Evolutionary conservation across 805 yeast genomes (phyloP).

Genomic region (Metschnikowia corniflorae): DNA sequence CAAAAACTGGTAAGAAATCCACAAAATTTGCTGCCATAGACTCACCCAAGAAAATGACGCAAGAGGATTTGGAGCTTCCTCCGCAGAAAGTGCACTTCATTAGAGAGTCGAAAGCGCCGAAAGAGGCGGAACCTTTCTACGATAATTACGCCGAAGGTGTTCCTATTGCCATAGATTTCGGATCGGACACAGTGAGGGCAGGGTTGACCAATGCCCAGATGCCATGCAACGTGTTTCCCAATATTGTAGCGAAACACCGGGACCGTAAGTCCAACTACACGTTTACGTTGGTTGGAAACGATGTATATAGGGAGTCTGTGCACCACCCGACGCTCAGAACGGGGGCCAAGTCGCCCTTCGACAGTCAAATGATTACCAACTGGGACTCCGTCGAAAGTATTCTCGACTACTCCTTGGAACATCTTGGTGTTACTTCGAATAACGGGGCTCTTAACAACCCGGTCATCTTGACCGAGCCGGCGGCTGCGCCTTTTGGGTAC

Average conservation of each 20-base stretch:
- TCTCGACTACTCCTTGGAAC: constrained; percentile 79
- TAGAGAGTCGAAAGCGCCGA: constrained; percentile 38
- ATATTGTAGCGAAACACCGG: constrained; percentile 66
- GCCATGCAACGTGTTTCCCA: constrained; percentile 68
- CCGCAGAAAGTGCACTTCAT: constrained; percentile 43
- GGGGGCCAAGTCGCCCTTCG: constrained; percentile 76
- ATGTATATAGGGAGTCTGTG: constrained; percentile 57
- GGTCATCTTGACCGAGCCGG: constrained; percentile 71
- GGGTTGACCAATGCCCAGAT: constrained; percentile 48
- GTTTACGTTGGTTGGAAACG: constrained; percentile 79
- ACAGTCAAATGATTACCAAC: constrained; percentile 80
- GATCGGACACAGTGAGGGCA: constrained; percentile 56
- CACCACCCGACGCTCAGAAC: constrained; percentile 51
- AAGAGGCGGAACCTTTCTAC: constrained; percentile 44
- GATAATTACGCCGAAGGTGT: constrained; percentile 46
- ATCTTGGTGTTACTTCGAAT: constrained; percentile 56
- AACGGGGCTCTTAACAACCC: constrained; percentile 68
- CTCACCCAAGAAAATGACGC: constrained; percentile 1
- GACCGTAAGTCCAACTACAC: constrained; percentile 67
- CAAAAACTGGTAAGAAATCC: too few relatives aligned
- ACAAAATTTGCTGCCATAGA: too few relatives aligned
- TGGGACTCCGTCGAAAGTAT: constrained; percentile 89
- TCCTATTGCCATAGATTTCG: constrained; percentile 90
- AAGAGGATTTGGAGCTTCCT: constrained; percentile 22
- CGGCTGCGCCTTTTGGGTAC: constrained; percentile 69